Conservation (phyloP, 1,284 basidiomycete genomes). For the Boletus subluridellus region DNA sequence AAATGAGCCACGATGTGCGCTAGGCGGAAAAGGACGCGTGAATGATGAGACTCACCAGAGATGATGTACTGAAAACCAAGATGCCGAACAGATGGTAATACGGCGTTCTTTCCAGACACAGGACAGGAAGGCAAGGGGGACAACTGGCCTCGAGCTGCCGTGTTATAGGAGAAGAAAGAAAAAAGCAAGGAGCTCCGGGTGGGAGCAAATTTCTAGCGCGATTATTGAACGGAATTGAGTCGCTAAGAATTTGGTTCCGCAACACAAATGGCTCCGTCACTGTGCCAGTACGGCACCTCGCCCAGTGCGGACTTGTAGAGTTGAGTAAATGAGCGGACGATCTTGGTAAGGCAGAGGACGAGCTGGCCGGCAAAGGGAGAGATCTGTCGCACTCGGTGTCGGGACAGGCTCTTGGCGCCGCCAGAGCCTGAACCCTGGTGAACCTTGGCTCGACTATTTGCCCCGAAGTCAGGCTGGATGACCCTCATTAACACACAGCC, state of each 20-base stretch:
- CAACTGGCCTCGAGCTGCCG: slow-evolving; percentile 15
- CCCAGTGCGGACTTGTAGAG: slow-evolving; percentile 18
- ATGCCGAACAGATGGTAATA: slow-evolving; percentile 11
- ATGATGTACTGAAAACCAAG: no score
- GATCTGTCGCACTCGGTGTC: slow-evolving; percentile 22
- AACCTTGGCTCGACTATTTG: slow-evolving; percentile 33
- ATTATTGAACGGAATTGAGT: slow-evolving; percentile 38
- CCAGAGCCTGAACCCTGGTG: slow-evolving; percentile 33
- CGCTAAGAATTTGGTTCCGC: slow-evolving; percentile 39
- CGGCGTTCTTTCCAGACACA: slow-evolving; percentile 16
- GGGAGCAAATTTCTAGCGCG: slow-evolving; percentile 35
- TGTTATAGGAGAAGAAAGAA: slow-evolving; percentile 22
- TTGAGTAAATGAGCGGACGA: slow-evolving; percentile 30
- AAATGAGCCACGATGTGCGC: no score
- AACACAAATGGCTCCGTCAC: slow-evolving; percentile 34
- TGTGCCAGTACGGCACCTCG: slow-evolving; percentile 30
- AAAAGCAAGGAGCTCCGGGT: slow-evolving; percentile 25
- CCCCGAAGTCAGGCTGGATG: slow-evolving; percentile 30
- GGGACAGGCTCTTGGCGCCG: slow-evolving; percentile 34
- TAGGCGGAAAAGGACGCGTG: no score
- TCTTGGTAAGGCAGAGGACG: slow-evolving; percentile 23
- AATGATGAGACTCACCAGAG: no score
- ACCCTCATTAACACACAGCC: slow-evolving; percentile 40
- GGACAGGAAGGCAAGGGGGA: slow-evolving; percentile 16
- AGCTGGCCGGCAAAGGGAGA: slow-evolving; percentile 13